Percentiles rank a stretch among this genome's conserved stretches.
phyloP scores from a whole-genome alignment of 2,329 filamentous ascomycete genomes.

The Chaetomium sp. region DNA sequence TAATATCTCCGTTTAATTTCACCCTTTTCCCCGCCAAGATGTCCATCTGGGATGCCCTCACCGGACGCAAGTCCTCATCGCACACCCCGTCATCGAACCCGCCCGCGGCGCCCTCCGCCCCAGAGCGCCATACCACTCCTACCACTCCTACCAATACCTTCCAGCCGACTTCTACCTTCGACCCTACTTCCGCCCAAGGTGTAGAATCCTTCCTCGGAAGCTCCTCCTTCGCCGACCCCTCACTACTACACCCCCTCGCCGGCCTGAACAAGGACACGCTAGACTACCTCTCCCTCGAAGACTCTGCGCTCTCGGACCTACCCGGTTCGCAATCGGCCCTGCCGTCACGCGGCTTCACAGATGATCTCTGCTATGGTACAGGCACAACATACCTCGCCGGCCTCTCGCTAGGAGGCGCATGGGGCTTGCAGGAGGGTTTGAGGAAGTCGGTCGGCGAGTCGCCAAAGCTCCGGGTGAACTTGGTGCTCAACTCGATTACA shows the following conservation, averaged over 20 bases:
- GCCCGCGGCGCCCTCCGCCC: constrained; percentile 52
- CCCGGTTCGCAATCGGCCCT: constrained; percentile 85
- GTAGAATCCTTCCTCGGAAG: constrained; percentile 83
- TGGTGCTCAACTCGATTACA: constrained; percentile 91
- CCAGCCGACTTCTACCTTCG: constrained; percentile 61
- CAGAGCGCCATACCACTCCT: constrained; percentile 35
- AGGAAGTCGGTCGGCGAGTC: constrained; percentile 74
- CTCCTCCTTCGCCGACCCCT: constrained; percentile 79
- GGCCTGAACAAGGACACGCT: constrained; percentile 90
- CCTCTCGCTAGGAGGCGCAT: constrained; percentile 80
- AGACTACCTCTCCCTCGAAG: constrained; percentile 93
- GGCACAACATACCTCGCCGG: constrained; percentile 92
- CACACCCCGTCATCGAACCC: constrained; percentile 45
- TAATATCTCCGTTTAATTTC: constrained; percentile 18
- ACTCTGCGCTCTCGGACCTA: constrained; percentile 82
- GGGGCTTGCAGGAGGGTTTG: constrained; percentile 90
- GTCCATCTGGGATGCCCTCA: constrained; percentile 64
- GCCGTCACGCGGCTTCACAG: constrained; percentile 94
- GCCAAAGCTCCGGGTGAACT: constrained; percentile 90
- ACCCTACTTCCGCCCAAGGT: constrained; percentile 73
- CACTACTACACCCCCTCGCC: constrained; percentile 87
- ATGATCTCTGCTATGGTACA: constrained; percentile 97
- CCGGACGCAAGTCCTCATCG: constrained; percentile 57
- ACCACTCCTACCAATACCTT: constrained; percentile 33
- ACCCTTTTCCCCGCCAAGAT: constrained; percentile 42